Percentiles rank a stretch among this genome's conserved stretches.
Evolutionary conservation across 257 asterid genomes (phyloP).

Genomic region (Echites panduratus): DNA sequence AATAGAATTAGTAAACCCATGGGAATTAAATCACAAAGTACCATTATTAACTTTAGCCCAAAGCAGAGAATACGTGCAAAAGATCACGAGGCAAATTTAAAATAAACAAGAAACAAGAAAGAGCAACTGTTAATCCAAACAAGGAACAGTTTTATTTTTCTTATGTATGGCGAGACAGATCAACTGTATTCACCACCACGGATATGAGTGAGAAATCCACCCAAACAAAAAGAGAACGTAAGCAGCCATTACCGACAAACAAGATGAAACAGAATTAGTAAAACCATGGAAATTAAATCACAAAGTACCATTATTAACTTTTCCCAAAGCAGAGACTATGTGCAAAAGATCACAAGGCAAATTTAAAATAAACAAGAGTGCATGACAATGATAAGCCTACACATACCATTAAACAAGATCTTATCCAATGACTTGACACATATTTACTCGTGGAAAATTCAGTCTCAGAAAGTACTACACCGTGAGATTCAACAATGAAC

Average conservation of each 20-base stretch:
- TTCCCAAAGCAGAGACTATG: neutral
- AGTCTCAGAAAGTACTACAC: slow-evolving; percentile 35
- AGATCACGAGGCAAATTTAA: neutral
- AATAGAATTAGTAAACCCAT: neutral
- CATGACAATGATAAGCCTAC: neutral
- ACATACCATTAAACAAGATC: slow-evolving; percentile 76
- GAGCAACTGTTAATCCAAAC: too few relatives aligned
- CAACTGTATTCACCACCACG: neutral
- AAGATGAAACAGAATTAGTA: neutral
- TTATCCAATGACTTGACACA: slow-evolving; percentile 88
- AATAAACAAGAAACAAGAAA: neutral
- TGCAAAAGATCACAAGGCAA: neutral
- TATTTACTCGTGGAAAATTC: slow-evolving; percentile 32
- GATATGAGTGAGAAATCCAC: neutral
- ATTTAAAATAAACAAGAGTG: neutral
- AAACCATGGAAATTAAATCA: neutral
- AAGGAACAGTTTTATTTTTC: neutral
- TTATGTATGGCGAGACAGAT: neutral
- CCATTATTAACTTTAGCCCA: too few relatives aligned
- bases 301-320: neutral
- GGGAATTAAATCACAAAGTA: neutral
- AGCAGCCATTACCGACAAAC: neutral
- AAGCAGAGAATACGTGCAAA: neutral
- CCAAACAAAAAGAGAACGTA: slow-evolving; percentile 2
- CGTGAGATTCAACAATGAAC: slow-evolving; percentile 79